phyloP scores from a whole-genome alignment of 2,329 filamentous ascomycete species.

The Fusarium chuoi region DNA sequence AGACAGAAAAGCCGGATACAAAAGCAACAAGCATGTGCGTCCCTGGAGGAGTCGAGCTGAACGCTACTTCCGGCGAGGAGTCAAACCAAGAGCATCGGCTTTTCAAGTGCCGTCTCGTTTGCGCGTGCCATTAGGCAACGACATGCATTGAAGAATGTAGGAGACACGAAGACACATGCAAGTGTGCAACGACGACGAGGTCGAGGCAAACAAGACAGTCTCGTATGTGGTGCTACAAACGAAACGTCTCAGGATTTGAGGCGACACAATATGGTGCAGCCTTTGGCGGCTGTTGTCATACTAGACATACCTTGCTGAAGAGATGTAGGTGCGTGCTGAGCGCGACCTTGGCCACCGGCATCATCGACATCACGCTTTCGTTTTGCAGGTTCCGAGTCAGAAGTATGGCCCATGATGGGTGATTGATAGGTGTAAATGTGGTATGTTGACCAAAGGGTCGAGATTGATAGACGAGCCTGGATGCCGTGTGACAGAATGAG shows the following conservation, averaged over 20 bases:
- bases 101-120: slow-evolving; percentile 9
- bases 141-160: slow-evolving; percentile 17
- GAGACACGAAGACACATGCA: slow-evolving; percentile 7
- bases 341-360: slow-evolving; percentile 51
- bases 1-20: slow-evolving; percentile 35
- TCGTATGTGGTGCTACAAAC: slow-evolving; percentile 30
- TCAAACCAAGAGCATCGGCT: slow-evolving; percentile 9
- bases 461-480: neutral
- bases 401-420: slow-evolving; percentile 54
- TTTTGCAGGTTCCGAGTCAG: slow-evolving; percentile 57
- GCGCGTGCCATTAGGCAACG: slow-evolving; percentile 11
- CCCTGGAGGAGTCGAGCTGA: slow-evolving; percentile 35
- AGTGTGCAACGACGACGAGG: neutral
- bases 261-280: slow-evolving; percentile 30
- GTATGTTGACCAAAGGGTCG: slow-evolving; percentile 8
- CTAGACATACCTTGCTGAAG: slow-evolving; percentile 57
- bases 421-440: slow-evolving; percentile 4
- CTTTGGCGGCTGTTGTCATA: slow-evolving; percentile 31
- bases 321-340: slow-evolving; percentile 54
- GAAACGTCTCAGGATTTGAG: slow-evolving; percentile 29
- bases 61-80: slow-evolving; percentile 24
- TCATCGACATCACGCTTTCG: slow-evolving; percentile 61
- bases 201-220: slow-evolving; percentile 2
- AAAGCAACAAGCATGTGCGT: slow-evolving; percentile 37
- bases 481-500: neutral